A percentile compares a stretch with the other conserved stretches of the same genome.
Conservation (phyloP, 306 rosid species). For the Cicer bijugum region DNA sequence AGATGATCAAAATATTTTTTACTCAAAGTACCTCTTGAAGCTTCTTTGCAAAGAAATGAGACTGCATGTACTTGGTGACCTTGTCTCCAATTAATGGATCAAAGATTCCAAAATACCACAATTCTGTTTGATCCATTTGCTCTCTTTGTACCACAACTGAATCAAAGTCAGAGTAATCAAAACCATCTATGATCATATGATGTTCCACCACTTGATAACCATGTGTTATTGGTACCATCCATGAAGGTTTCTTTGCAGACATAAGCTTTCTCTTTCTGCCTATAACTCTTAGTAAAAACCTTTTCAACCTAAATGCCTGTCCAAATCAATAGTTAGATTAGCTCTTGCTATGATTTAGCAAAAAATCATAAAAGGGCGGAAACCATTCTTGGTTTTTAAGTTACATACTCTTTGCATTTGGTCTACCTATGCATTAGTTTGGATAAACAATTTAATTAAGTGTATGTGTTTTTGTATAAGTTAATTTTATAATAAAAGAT, state of each 20-base stretch:
- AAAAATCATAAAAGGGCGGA: conserved; percentile 1
- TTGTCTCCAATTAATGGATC: conserved; percentile 64
- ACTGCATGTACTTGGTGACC: conserved; percentile 68
- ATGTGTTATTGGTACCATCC: conserved; percentile 84
- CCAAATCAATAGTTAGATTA: conserved; percentile 1
- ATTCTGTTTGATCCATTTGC: conserved; percentile 60
- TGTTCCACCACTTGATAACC: conserved; percentile 62
- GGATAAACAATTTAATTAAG: too few relatives aligned
- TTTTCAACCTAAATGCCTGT: conserved; percentile 61
- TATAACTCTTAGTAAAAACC: conserved; percentile 48
- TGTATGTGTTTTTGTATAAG: too few relatives aligned
- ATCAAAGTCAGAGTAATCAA: conserved; percentile 55
- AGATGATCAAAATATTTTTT: neutral
- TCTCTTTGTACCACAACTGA: conserved; percentile 78
- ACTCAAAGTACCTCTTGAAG: conserved; percentile 55
- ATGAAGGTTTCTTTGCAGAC: conserved; percentile 56
- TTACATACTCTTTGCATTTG: neutral
- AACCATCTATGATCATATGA: conserved; percentile 30
- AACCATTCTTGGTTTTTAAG: neutral
- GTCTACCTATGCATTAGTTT: neutral
- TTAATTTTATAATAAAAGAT: too few relatives aligned
- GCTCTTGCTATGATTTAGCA: conserved; percentile 21
- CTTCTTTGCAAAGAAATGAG: conserved; percentile 71
- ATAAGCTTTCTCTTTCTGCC: conserved; percentile 46
- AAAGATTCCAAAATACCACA: conserved; percentile 84